Conservation (phyloP, 78 protist species). For the Trichosphaerium sp. region DNA sequence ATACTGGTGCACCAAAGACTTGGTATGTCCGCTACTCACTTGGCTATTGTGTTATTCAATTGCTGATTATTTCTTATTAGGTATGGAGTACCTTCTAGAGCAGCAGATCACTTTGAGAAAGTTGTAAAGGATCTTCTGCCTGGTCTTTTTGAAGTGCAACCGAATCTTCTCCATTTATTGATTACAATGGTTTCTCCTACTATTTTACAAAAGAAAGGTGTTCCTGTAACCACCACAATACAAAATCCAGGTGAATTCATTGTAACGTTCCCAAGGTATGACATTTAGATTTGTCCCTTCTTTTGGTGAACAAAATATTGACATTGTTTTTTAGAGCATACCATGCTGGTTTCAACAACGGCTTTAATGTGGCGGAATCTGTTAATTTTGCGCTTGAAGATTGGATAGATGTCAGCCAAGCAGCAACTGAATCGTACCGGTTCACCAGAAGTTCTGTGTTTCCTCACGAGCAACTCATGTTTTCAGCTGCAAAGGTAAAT, state of each 20-base stretch:
- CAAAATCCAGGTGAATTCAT: conserved; percentile 79
- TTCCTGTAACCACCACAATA: conserved; percentile 36
- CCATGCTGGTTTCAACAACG: conserved; percentile 81
- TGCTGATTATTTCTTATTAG: conserved; percentile 1
- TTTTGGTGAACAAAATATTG: too few relatives aligned
- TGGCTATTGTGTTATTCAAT: not conserved
- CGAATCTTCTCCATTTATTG: conserved; percentile 43
- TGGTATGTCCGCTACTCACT: conserved; percentile 43
- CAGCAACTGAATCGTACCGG: conserved; percentile 15
- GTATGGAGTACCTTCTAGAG: conserved; percentile 45
- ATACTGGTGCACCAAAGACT: conserved; percentile 72
- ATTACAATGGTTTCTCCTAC: conserved; percentile 54
- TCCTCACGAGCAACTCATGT: conserved; percentile 28
- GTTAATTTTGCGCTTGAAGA: conserved; percentile 71
- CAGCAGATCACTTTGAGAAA: conserved; percentile 40
- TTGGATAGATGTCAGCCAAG: conserved; percentile 60
- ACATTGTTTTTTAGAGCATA: too few relatives aligned
- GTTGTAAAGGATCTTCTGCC: conserved; percentile 20
- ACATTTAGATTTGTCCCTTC: too few relatives aligned
- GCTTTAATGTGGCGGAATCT: conserved; percentile 77
- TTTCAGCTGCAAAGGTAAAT: not conserved
- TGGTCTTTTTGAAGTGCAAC: conserved; percentile 49
- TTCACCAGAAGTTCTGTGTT: conserved; percentile 26
- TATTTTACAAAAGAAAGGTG: conserved; percentile 6
- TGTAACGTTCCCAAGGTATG: conserved; percentile 76